Percentiles rank a stretch among this genome's conserved stretches.
phyloP scores from a whole-genome alignment of 257 asterid genomes.

The Petunia secreta region DNA sequence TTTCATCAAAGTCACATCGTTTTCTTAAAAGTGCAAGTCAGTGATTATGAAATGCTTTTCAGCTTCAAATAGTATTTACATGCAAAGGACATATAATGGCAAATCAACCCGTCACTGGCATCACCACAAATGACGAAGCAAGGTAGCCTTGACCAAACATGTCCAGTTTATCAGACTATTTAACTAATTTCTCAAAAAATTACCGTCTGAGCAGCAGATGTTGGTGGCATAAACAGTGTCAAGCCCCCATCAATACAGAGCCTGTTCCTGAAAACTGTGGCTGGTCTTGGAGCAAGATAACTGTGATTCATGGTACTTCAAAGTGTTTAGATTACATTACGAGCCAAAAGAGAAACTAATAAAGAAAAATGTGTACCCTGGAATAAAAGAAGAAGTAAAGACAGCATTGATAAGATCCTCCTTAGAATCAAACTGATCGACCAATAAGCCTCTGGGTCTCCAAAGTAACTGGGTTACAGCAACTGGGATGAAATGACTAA shows the following conservation, averaged over 20 bases:
- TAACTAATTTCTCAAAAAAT: background rate
- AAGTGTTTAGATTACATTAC: slow-evolving; percentile 30
- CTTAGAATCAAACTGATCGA: slow-evolving; percentile 92
- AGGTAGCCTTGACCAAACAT: slow-evolving; percentile 5
- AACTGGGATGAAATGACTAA: slow-evolving; percentile 57
- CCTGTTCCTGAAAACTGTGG: slow-evolving; percentile 80
- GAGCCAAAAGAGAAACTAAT: slow-evolving; percentile 21
- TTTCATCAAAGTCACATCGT: background rate
- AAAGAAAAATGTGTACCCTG: slow-evolving; percentile 61
- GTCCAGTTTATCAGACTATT: background rate
- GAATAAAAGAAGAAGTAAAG: slow-evolving; percentile 89
- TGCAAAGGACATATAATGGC: slow-evolving; percentile 1
- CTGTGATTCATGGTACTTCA: slow-evolving; percentile 42
- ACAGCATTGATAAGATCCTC: slow-evolving; percentile 94
- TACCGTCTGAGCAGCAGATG: slow-evolving; percentile 91
- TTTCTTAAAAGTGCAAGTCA: slow-evolving; percentile 5
- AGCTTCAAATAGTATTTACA: slow-evolving; percentile 2
- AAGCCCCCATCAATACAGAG: slow-evolving; percentile 89
- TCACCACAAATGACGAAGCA: background rate
- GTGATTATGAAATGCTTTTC: background rate
- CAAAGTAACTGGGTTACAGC: slow-evolving; percentile 93
- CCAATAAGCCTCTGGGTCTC: slow-evolving; percentile 93
- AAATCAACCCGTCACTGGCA: background rate
- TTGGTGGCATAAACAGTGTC: slow-evolving; percentile 96
- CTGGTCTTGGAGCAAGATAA: slow-evolving; percentile 98